Evolutionary conservation across 2,329 filamentous ascomycete species (phyloP), one percentile per base, ranked within the genome.

Genomic region (Dryadomyces sulphureus): DNA sequence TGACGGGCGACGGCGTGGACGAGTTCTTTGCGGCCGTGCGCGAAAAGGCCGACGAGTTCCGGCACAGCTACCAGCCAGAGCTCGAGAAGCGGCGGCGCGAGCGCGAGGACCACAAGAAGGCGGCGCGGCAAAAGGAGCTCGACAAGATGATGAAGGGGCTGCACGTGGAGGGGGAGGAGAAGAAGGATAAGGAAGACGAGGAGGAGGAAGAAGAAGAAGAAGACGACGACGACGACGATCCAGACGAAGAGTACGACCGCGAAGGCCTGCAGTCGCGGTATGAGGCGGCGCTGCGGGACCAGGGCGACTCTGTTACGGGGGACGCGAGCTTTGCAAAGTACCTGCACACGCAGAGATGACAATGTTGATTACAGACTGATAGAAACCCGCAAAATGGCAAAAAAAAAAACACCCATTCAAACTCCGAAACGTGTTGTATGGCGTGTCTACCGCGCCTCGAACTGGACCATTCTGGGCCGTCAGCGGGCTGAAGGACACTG

Each of bases 71-170:
- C 64, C 83, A 83, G 53, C 92, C 92, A 0, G 92, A 96, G 63
- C 72, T 96, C 47, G 86, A 95, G 64, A 76, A 79, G 51, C 76
- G 85, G 59, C 73, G 79, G 51, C 74, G 77, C 49, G 79, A 90
- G 60, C 75, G 88, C 21, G 85, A 93, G 50, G 75, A 82, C 50
- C 73, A 79, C 54, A 90, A 89, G 67, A 72, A 77, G 50, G 73
- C 73, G 48, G 66, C 76, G 24, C 73, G 88, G 40, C 81, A 94
- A 56, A 77, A 81, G 57, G 89, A 98, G 61, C 66, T 98, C 24
- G 85, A 84, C 50, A 88, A 86, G 67, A 78, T 98, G 69, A 94
- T 98, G 88, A 82, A 83, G 60, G 90, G 92, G 54, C 94, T 98
- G 85, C 46, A 68, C 68, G 2, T 69, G 74, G 52, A 63, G 61